phyloP scores from a whole-genome alignment of 1,284 basidiomycete genomes.

The Puccinia novopanici region DNA sequence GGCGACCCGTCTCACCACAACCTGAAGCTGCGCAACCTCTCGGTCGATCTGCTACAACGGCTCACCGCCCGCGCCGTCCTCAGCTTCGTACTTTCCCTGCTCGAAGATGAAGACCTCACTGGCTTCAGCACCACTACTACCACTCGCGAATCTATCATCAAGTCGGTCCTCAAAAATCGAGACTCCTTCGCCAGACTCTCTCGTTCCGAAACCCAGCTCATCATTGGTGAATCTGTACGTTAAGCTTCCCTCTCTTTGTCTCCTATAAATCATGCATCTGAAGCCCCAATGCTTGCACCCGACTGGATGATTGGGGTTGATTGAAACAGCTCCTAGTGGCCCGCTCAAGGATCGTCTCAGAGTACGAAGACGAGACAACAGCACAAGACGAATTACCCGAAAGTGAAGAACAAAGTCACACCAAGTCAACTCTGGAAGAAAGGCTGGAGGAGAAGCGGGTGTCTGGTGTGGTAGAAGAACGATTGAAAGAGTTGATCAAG shows the following conservation, averaged over 20 bases:
- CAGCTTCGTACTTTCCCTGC: constrained; percentile 2
- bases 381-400: not conserved
- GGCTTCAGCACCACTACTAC: not conserved
- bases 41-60: constrained; percentile 3
- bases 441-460: constrained; percentile 7
- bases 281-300: too few species aligned
- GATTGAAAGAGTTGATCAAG: not conserved
- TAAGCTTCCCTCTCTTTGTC: not conserved
- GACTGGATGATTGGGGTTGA: too few species aligned
- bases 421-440: not conserved
- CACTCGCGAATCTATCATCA: constrained; percentile 14
- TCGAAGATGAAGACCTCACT: constrained; percentile 23
- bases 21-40: constrained; percentile 14
- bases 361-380: not conserved
- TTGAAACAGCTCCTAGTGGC: not conserved
- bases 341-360: not conserved
- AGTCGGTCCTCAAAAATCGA: constrained; percentile 12
- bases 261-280: not conserved
- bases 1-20: constrained; percentile 31
- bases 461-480: not conserved
- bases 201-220: constrained; percentile 24
- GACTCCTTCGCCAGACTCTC: constrained; percentile 27
- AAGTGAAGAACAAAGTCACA: not conserved
- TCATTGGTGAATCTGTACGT: constrained; percentile 17
- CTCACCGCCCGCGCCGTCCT: constrained; percentile 25